Evolutionary conservation across 2,329 filamentous ascomycete genomes (phyloP).

Genomic region (Arthrinium puccinioides): DNA sequence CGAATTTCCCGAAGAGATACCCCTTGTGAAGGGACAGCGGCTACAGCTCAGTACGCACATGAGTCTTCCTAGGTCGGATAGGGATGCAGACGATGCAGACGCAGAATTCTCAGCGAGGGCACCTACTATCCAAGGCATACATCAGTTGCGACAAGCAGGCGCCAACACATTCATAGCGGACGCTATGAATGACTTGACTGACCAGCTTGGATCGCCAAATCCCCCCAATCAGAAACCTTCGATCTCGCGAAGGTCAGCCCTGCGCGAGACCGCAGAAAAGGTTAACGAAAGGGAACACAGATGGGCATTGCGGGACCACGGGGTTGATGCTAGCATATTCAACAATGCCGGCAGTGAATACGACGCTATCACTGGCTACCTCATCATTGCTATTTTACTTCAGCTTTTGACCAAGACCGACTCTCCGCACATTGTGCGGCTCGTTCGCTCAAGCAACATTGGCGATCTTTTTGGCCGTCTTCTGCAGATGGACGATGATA

Average conservation of each 20-base stretch:
- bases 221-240: conserved; percentile 25
- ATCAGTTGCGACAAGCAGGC: conserved; percentile 58
- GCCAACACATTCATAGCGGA: conserved; percentile 60
- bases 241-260: conserved; percentile 48
- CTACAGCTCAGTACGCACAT: conserved; percentile 21
- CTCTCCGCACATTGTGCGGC: conserved; percentile 50
- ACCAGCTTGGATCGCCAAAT: conserved; percentile 48
- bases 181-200: conserved; percentile 57
- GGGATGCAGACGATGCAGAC: conserved; percentile 35
- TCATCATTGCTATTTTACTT: conserved; percentile 56
- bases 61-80: conserved; percentile 11
- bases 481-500: conserved; percentile 45
- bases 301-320: conserved; percentile 66
- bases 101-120: conserved; percentile 32
- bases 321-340: conserved; percentile 62
- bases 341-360: conserved; percentile 50
- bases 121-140: conserved; percentile 52
- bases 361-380: conserved; percentile 56
- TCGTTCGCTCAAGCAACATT: conserved; percentile 48
- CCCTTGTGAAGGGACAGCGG: conserved; percentile 19
- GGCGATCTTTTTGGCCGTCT: conserved; percentile 48
- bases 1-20: conserved; percentile 15
- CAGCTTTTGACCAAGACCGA: conserved; percentile 55
- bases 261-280: conserved; percentile 53
- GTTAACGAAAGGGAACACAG: conserved; percentile 56